phyloP scores from a whole-genome alignment of 2,329 filamentous ascomycete genomes.

The Ceratocystis albifundus region DNA sequence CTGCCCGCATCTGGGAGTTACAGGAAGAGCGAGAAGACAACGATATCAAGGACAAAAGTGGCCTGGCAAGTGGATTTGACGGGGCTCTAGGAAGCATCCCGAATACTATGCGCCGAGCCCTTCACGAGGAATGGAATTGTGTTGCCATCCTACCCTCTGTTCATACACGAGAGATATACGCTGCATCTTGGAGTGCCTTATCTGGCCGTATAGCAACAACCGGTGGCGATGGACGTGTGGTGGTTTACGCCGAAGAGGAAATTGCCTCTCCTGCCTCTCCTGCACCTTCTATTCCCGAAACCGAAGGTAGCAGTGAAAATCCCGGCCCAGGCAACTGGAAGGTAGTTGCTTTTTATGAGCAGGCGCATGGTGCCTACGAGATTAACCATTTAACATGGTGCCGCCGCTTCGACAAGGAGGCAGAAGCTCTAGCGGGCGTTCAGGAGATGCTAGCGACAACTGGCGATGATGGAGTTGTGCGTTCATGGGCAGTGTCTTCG shows the following conservation, averaged over 20 bases:
- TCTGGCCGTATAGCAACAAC: slow-evolving; percentile 75
- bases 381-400: slow-evolving; percentile 90
- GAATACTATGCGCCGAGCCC: slow-evolving; percentile 72
- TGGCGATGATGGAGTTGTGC: slow-evolving; percentile 81
- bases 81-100: slow-evolving; percentile 46
- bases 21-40: slow-evolving; percentile 41
- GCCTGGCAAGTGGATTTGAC: slow-evolving; percentile 34
- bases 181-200: slow-evolving; percentile 67
- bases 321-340: slow-evolving; percentile 50
- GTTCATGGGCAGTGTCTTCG: slow-evolving; percentile 58
- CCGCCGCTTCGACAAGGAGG: slow-evolving; percentile 56
- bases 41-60: slow-evolving; percentile 30
- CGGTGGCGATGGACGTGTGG: slow-evolving; percentile 73
- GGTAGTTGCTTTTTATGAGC: slow-evolving; percentile 54
- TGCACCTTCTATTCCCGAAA: slow-evolving; percentile 16
- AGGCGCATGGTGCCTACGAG: slow-evolving; percentile 84
- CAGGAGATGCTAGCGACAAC: slow-evolving; percentile 86
- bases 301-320: not conserved
- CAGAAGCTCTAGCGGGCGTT: slow-evolving; percentile 37
- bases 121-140: slow-evolving; percentile 75
- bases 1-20: slow-evolving; percentile 67
- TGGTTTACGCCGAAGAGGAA: slow-evolving; percentile 59
- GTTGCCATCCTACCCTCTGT: slow-evolving; percentile 60
- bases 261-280: slow-evolving; percentile 21
- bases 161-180: slow-evolving; percentile 75